phyloP scores from a whole-genome alignment of 805 yeast genomes.

The Candida xiaguanensis region DNA sequence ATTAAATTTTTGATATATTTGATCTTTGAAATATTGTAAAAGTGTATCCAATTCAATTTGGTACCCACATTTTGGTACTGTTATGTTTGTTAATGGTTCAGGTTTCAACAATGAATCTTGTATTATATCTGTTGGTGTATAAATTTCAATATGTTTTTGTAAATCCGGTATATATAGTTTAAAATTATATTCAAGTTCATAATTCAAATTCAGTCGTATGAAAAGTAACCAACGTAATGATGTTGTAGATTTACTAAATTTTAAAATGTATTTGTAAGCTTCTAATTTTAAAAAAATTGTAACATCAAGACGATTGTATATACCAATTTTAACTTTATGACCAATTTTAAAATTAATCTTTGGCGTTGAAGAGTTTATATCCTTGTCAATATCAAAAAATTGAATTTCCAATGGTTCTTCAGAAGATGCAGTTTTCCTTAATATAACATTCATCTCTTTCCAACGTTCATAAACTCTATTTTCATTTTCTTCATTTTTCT shows the following conservation, averaged over 20 bases:
- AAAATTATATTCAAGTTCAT: constrained; percentile 21
- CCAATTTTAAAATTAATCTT: constrained; percentile 14
- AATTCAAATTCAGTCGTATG: constrained; percentile 46
- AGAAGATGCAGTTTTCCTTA: constrained; percentile 54
- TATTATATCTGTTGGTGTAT: constrained; percentile 40
- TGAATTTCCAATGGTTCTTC: constrained; percentile 58
- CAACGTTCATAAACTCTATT: constrained; percentile 66
- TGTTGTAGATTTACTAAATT: constrained; percentile 48
- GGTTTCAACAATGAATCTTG: constrained; percentile 9
- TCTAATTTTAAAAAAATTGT: constrained; percentile 51
- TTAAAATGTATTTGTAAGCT: constrained; percentile 46
- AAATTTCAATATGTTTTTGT: constrained; percentile 41
- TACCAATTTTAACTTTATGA: constrained; percentile 30
- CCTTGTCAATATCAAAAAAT: constrained; percentile 48
- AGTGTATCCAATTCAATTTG: constrained; percentile 1
- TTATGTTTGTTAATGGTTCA: background rate
- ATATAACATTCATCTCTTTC: constrained; percentile 75
- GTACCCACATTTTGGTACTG: constrained; percentile 1
- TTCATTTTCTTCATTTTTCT: constrained; percentile 44
- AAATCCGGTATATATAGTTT: constrained; percentile 44
- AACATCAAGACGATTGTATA: constrained; percentile 69
- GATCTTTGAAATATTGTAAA: constrained; percentile 14
- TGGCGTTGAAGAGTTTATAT: constrained; percentile 17
- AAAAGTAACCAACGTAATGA: constrained; percentile 65
- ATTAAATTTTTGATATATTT: constrained; percentile 21